phyloP scores from a whole-genome alignment of 2,329 filamentous ascomycete genomes.

The Ophiosphaerella herpotricha region DNA sequence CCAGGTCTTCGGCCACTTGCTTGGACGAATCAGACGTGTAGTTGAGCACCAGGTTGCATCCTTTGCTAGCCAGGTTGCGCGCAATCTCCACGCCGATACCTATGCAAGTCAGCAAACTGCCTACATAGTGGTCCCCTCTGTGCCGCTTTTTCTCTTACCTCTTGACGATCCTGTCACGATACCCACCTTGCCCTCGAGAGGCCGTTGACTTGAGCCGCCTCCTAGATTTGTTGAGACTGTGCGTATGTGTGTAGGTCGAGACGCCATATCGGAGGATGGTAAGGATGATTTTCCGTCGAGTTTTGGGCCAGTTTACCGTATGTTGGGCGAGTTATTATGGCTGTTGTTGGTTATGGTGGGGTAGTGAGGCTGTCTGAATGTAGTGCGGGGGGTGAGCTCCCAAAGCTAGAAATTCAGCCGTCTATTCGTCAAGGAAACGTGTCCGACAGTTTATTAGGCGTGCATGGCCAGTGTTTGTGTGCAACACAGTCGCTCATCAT shows the following conservation, averaged over 20 bases:
- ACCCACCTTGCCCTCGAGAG: constrained; percentile 71
- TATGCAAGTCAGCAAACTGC: constrained; percentile 39
- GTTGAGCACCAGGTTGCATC: constrained; percentile 70
- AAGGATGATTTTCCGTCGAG: neutral
- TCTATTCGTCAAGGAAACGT: too few species aligned
- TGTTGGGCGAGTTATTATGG: neutral
- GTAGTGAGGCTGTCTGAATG: constrained; percentile 9
- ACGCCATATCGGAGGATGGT: constrained; percentile 39
- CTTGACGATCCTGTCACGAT: constrained; percentile 80
- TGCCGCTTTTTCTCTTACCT: constrained; percentile 55
- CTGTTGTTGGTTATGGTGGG: constrained; percentile 20
- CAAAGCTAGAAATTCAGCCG: constrained; percentile 8
- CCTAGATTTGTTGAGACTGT: constrained; percentile 48
- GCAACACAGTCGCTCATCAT: too few species aligned
- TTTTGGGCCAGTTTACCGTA: neutral
- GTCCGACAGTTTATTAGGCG: too few species aligned
- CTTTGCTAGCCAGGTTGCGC: constrained; percentile 73
- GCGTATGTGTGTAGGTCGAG: constrained; percentile 39
- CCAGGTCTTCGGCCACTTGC: constrained; percentile 57
- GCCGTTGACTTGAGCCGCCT: constrained; percentile 35
- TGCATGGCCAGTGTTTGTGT: too few species aligned
- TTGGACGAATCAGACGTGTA: constrained; percentile 70
- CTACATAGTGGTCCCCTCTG: neutral
- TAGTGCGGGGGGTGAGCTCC: constrained; percentile 18
- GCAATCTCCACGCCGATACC: constrained; percentile 74